These are phyloP conservation scores for Backusella morwellensis DNA, from an alignment of 192 early-diverging fungal genomes.

Conservation along the genomic window DNA sequence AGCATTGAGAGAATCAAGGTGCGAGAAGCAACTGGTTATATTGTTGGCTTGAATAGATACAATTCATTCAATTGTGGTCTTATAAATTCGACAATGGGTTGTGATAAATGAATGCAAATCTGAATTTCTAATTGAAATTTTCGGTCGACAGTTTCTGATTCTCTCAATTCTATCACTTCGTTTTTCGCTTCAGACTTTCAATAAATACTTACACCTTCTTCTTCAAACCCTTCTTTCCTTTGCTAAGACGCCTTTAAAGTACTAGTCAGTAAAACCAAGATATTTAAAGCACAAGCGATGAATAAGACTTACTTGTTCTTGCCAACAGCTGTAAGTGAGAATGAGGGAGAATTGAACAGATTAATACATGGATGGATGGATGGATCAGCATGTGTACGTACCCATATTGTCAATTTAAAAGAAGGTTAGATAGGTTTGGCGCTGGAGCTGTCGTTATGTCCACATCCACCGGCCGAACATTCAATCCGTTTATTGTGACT, in stretches of 20 bases:
- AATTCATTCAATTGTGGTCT: background rate
- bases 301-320: conserved; percentile 63
- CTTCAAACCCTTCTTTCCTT: conserved; percentile 88
- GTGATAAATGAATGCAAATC: background rate
- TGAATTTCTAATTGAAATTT: conserved; percentile 4
- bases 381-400: conserved; percentile 15
- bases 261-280: background rate
- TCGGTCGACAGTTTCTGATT: background rate
- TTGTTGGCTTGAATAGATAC: background rate
- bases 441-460: background rate
- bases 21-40: background rate
- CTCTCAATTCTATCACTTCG: background rate
- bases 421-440: conserved; percentile 24
- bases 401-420: conserved; percentile 37
- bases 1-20: background rate
- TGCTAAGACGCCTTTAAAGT: conserved; percentile 66
- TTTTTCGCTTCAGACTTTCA: background rate
- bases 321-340: conserved; percentile 53
- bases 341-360: background rate
- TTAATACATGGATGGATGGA: conserved; percentile 16
- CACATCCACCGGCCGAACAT: background rate
- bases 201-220: conserved; percentile 77
- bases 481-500: background rate
- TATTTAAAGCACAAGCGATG: background rate
- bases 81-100: background rate